Base-by-base conservation (phyloP, 1,284 basidiomycete genomes). In the Ustilago sp. region DNA sequence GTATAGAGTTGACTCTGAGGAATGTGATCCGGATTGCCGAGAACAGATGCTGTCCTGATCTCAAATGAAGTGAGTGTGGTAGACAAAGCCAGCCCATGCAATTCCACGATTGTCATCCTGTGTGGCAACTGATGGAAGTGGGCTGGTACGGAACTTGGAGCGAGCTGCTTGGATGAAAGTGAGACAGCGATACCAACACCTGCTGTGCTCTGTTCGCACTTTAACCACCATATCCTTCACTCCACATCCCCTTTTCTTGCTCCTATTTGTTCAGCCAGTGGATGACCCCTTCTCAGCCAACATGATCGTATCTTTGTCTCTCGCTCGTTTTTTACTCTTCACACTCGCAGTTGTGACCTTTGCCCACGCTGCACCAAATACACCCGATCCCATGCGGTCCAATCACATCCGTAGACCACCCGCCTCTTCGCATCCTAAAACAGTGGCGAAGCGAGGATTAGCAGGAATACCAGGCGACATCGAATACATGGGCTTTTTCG, bases 401-500 rank as follows among this genome's bases (percentile, higher is more conserved):
- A 48, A 48, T 9, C 11, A 52, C 51, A 52, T 12, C 50, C 38
- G 13, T 12, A 38, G 23, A 32, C n/a, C 17, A 12, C 43, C 35
- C 8, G 13, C 31, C 19, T 19, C n/a, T 17, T 17, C 38, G 38
- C 38, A 39, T 39, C 38, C 38, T 39, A 9, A 39, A 39, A 9
- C 38, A 39, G 15, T 61, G 23, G 23, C 8, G 13, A 70, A 64
- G 36, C 57, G 73, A 1, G 73, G 73, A 28, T 0, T 70, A 1
- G 48, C 73, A 2, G 54, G 58, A 23, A 43, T 50, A 1, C 35
- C 73, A 8, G 73, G 73, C n/a, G 68, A 71, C 51, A 68, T 76
- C 28, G 73, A 76, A 53, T 47, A 36, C 15, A 68, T 71, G 64
- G 60, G 63, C 17, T 71, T 71, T 34, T 71, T 62, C 61, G 58